Percentiles rank a stretch among this genome's conserved stretches.
phyloP scores from a whole-genome alignment of 2,329 filamentous ascomycete species.

The Pseudocercospora fuligena region DNA sequence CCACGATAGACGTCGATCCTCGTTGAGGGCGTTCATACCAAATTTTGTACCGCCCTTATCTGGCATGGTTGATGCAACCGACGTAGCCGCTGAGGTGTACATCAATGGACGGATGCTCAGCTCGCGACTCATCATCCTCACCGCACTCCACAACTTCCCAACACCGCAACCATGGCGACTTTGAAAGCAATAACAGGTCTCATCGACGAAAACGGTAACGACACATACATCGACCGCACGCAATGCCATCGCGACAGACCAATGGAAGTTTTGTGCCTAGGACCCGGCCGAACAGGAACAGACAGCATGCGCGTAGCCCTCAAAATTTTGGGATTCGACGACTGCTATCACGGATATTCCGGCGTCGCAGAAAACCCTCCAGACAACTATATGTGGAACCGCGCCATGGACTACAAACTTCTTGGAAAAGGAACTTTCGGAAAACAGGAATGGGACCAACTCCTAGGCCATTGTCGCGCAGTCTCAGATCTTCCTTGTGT shows the following conservation, averaged over 20 bases:
- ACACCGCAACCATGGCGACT: background rate
- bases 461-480: slow-evolving; percentile 38
- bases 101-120: too few relatives aligned
- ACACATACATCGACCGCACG: slow-evolving; percentile 22
- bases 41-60: too few relatives aligned
- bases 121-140: too few relatives aligned
- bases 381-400: slow-evolving; percentile 4
- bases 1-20: too few relatives aligned
- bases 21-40: too few relatives aligned
- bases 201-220: background rate
- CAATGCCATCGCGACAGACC: background rate
- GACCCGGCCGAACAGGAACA: slow-evolving; percentile 27
- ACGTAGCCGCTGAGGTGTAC: too few relatives aligned
- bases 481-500: slow-evolving; percentile 39
- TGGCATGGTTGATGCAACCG: too few relatives aligned
- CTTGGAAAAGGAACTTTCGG: background rate
- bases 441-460: slow-evolving; percentile 35
- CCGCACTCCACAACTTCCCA: too few relatives aligned
- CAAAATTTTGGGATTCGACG: slow-evolving; percentile 43
- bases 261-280: slow-evolving; percentile 27
- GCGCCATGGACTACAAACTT: slow-evolving; percentile 1
- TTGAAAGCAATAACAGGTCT: background rate
- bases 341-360: slow-evolving; percentile 38
- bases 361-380: background rate
- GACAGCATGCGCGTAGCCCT: slow-evolving; percentile 26